These are phyloP conservation scores for Apiospora kogelbergensis DNA, from an alignment of 2,329 filamentous ascomycete genomes.

Conservation along the genomic window DNA sequence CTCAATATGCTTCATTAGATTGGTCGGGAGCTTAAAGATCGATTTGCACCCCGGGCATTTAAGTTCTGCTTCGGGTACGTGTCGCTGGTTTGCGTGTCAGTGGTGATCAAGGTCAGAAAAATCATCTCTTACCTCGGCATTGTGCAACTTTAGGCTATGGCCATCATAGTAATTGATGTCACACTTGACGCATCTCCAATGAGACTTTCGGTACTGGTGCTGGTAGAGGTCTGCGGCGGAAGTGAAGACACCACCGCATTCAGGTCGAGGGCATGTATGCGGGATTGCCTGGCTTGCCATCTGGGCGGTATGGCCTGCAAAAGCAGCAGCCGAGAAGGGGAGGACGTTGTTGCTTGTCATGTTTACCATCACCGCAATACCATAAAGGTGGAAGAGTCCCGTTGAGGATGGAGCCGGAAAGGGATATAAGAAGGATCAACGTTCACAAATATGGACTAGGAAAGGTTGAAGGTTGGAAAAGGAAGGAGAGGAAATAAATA, in stretches of 20 bases:
- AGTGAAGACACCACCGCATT: not conserved
- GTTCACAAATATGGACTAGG: too few species aligned
- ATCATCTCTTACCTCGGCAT: constrained; percentile 32
- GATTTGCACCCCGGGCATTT: constrained; percentile 46
- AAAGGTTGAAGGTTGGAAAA: too few species aligned
- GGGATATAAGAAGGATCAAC: too few species aligned
- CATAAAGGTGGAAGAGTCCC: too few species aligned
- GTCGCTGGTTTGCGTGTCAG: not conserved
- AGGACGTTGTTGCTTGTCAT: not conserved
- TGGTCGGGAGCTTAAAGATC: constrained; percentile 36
- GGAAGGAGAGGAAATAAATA: not conserved
- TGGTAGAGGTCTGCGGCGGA: not conserved
- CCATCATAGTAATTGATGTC: not conserved
- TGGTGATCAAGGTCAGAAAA: not conserved
- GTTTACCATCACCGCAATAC: not conserved
- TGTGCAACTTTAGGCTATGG: not conserved
- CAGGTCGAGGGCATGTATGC: not conserved
- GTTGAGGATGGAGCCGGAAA: too few species aligned
- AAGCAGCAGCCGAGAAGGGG: not conserved
- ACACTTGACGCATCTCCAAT: not conserved
- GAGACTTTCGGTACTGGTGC: not conserved
- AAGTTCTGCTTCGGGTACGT: constrained; percentile 26
- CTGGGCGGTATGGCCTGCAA: not conserved
- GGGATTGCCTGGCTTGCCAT: not conserved
- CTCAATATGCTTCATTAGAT: constrained; percentile 48